Base-by-base conservation (phyloP, 2,329 filamentous ascomycete species). In the Canariomyces notabilis region DNA sequence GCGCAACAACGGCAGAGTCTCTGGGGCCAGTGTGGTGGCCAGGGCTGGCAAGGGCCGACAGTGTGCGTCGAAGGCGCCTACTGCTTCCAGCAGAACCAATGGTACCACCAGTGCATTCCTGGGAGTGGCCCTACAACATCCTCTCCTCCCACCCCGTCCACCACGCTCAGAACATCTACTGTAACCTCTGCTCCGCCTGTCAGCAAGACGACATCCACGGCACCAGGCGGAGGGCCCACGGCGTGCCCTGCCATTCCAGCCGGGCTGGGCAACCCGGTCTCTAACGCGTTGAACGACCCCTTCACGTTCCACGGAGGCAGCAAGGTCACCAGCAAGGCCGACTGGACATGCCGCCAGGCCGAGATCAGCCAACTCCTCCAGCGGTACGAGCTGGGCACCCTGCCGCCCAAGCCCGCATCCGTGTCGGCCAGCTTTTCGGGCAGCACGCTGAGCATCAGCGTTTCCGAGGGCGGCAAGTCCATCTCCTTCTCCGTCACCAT, bases 281-380 rank as follows among this genome's bases (percentile, higher is more conserved):
- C 56, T n/a, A 56, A 53, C 16, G 44, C 50, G 22, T 57, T 62
- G 6, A 59, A 58, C 32, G 64, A 73, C 52, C 70, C 70, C 34
- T 73, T 72, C 56, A 64, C 63, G 14, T 66, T 65, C 37, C 51
- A 61, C 5, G 63, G 63, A 26, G 69, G 69, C 19, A 56, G 56
- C 12, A 63, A 61, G 8, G 61, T 73, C 22, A 61, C 61, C 14
- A 67, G 63, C 15, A 63, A 61, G 39, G 64, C 57, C 6, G 59
- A 68, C 21, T 74, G 67, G 65, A 48, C 54, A 9, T 74, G 72
- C 50, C 65, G 70, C 16, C 63, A 65, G 37, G 55, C 60, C 5
- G 67, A 74, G 54, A 70, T 73, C 50, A 58, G 56, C 35, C 36
- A 55, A 36, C 48, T 60, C 18, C 56, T 70, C 37, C 63, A 70